Conservation (phyloP, 2,329 filamentous ascomycete genomes). For the Hypoxylon sp. region DNA sequence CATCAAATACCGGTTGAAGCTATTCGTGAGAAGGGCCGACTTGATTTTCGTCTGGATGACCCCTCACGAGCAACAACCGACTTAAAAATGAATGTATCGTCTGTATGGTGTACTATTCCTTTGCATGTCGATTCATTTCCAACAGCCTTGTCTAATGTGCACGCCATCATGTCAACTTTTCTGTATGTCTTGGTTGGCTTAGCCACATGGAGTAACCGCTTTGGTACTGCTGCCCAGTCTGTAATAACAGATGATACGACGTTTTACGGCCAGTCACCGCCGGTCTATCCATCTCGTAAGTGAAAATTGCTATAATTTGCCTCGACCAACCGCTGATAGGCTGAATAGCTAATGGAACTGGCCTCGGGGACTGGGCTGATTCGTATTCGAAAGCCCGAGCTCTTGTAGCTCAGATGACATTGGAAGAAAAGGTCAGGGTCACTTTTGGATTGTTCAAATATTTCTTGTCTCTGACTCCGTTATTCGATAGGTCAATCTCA, state of each 20-base stretch:
- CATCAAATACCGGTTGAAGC: slow-evolving; percentile 30
- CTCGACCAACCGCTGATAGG: slow-evolving; percentile 31
- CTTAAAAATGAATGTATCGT: slow-evolving; percentile 36
- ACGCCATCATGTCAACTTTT: slow-evolving; percentile 37
- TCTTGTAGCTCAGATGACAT: slow-evolving; percentile 58
- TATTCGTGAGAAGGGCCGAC: slow-evolving; percentile 39
- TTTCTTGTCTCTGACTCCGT: not conserved
- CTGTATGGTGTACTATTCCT: slow-evolving; percentile 19
- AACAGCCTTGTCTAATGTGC: slow-evolving; percentile 23
- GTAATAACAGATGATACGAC: slow-evolving; percentile 53
- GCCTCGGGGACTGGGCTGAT: slow-evolving; percentile 56
- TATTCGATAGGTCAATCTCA: slow-evolving; percentile 54
- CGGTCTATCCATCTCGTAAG: slow-evolving; percentile 56
- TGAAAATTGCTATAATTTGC: slow-evolving; percentile 1
- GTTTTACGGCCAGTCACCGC: slow-evolving; percentile 58
- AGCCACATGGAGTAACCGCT: slow-evolving; percentile 22
- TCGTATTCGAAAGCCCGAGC: slow-evolving; percentile 56
- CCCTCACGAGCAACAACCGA: slow-evolving; percentile 32
- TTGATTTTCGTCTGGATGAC: slow-evolving; percentile 19
- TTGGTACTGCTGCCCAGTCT: slow-evolving; percentile 40
- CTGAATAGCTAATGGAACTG: slow-evolving; percentile 50
- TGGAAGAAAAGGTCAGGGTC: slow-evolving; percentile 56
- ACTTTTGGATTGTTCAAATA: not conserved
- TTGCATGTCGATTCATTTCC: slow-evolving; percentile 10
- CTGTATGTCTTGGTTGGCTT: slow-evolving; percentile 33